A percentile compares a stretch with the other conserved stretches of the same genome.
Conservation (phyloP, 345 rosid genomes). For the Brassica incana region DNA sequence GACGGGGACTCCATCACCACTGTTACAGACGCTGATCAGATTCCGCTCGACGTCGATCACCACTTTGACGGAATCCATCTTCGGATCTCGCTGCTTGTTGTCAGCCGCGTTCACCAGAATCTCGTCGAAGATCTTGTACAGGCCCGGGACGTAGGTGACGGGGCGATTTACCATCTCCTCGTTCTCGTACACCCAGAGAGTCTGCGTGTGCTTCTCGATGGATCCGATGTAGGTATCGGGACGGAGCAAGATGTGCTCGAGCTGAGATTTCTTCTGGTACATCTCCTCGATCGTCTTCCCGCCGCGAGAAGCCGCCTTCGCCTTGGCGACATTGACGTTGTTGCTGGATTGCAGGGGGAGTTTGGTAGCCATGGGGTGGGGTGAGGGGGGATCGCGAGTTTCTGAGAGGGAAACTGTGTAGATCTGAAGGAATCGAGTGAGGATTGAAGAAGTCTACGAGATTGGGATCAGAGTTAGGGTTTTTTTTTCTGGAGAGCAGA, state of each 20-base stretch:
- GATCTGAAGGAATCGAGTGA: constrained; percentile 1
- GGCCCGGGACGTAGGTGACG: constrained; percentile 84
- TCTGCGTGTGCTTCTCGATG: constrained; percentile 84
- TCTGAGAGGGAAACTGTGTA: constrained; percentile 33
- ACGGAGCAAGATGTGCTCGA: constrained; percentile 95
- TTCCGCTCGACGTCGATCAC: constrained; percentile 71
- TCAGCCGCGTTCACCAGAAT: constrained; percentile 96
- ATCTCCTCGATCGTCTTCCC: constrained; percentile 82
- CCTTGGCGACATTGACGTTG: constrained; percentile 51
- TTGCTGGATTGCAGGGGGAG: constrained; percentile 72
- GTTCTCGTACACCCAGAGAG: constrained; percentile 80
- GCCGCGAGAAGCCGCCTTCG: constrained; percentile 3
- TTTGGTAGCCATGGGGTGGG: constrained; percentile 35
- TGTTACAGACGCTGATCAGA: constrained; percentile 76
- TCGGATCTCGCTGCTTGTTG: constrained; percentile 86
- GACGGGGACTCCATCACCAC: constrained; percentile 91
- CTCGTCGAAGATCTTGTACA: constrained; percentile 96
- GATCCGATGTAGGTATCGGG: constrained; percentile 99
- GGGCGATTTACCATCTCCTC: constrained; percentile 69
- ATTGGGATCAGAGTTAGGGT: constrained; percentile 6
- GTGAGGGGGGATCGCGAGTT: constrained; percentile 10
- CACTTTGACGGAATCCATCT: constrained; percentile 76
- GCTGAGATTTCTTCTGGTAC: constrained; percentile 98
- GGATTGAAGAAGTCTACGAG: not conserved
- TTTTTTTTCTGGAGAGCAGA: not conserved